phyloP scores from a whole-genome alignment of 1,139 yeast genomes.

The Debaryomycetaceae sp. region DNA sequence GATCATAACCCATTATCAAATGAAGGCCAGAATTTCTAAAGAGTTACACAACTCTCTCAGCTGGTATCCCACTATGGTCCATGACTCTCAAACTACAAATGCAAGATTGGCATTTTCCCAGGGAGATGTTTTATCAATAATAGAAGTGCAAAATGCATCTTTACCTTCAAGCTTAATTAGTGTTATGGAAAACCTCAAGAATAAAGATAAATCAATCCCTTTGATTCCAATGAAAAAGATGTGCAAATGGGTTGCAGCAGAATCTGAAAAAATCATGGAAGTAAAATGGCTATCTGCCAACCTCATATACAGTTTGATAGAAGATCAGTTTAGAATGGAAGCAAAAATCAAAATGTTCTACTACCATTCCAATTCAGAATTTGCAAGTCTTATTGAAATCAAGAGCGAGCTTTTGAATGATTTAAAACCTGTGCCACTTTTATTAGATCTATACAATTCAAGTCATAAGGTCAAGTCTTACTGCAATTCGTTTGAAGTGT shows the following conservation, averaged over 20 bases:
- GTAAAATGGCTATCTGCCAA: conserved; percentile 60
- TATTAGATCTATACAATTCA: background rate
- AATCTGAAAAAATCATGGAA: conserved; percentile 44
- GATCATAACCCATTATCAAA: conserved; percentile 52
- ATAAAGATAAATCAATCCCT: conserved; percentile 38
- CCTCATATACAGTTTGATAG: conserved; percentile 39
- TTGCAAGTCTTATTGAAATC: background rate
- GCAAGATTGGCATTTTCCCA: conserved; percentile 68
- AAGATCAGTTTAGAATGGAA: conserved; percentile 1
- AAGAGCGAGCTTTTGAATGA: background rate
- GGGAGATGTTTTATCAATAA: conserved; percentile 53
- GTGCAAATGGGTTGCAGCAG: conserved; percentile 39
- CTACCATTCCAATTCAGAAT: conserved; percentile 1
- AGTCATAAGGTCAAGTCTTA: conserved; percentile 1
- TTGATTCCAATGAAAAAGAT: conserved; percentile 40
- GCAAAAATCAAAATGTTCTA: conserved; percentile 3
- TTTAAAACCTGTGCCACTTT: background rate
- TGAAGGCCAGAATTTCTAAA: conserved; percentile 31
- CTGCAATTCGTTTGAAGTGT: conserved; percentile 18
- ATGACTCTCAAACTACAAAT: conserved; percentile 24
- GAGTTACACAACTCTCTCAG: conserved; percentile 22
- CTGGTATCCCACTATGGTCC: conserved; percentile 52
- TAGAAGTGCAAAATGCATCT: conserved; percentile 44
- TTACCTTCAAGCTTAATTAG: conserved; percentile 27
- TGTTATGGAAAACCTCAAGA: conserved; percentile 32